Conservation (phyloP, 352 stramenopile genomes). For the Pythium guiyangense region DNA sequence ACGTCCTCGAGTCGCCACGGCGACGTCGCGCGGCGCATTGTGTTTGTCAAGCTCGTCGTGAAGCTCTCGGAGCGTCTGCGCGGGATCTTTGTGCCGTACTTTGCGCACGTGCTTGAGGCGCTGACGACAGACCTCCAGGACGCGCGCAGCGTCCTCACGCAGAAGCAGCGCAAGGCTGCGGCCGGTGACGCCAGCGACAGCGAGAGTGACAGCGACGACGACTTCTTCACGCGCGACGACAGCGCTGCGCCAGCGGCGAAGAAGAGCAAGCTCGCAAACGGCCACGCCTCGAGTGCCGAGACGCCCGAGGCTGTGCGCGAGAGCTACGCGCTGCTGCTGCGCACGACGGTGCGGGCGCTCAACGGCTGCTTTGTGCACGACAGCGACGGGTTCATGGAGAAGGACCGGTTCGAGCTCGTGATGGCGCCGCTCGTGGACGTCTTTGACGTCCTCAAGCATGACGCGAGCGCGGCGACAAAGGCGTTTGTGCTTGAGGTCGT, state of each 20-base stretch:
- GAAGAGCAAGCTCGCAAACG: conserved; percentile 48
- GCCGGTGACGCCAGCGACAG: conserved; percentile 32
- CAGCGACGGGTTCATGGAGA: conserved; percentile 84
- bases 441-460: conserved; percentile 61
- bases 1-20: conserved; percentile 14
- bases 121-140: conserved; percentile 43
- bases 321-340: conserved; percentile 40
- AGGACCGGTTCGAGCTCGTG: conserved; percentile 79
- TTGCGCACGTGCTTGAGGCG: conserved; percentile 66
- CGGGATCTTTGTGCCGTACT: conserved; percentile 89
- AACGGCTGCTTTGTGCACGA: conserved; percentile 85
- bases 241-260: conserved; percentile 30
- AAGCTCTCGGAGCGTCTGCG: conserved; percentile 78
- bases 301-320: conserved; percentile 23
- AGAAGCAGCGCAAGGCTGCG: conserved; percentile 23
- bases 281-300: conserved; percentile 8
- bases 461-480: conserved; percentile 23
- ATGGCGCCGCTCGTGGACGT: conserved; percentile 71
- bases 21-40: conserved; percentile 52
- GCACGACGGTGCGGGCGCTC: conserved; percentile 58
- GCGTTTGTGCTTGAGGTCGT: conserved; percentile 68
- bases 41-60: conserved; percentile 79
- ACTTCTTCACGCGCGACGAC: conserved; percentile 47
- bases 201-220: conserved; percentile 44
- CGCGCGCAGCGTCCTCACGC: conserved; percentile 41